These are phyloP conservation scores for Mucor irregularis DNA, from an alignment of 371 early-diverging fungal genomes.

Conservation along the genomic window DNA sequence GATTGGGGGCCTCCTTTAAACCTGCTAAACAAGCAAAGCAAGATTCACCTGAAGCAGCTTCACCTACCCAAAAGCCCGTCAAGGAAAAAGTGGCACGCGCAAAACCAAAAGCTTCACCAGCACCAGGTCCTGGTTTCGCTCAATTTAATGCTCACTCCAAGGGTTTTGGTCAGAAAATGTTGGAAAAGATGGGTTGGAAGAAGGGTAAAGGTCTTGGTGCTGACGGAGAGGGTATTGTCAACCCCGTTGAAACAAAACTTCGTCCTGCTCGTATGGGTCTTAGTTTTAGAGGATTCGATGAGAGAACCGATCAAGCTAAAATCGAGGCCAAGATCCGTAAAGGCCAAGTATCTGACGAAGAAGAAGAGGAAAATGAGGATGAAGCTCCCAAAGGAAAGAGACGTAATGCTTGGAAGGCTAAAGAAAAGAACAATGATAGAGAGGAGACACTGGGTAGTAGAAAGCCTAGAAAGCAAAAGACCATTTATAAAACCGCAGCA, in stretches of 20 bases:
- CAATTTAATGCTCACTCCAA: slow-evolving; percentile 73
- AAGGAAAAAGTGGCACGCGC: slow-evolving; percentile 7
- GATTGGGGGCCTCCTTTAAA: slow-evolving; percentile 9
- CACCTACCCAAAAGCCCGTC: slow-evolving; percentile 1
- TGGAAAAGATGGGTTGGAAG: slow-evolving; percentile 86
- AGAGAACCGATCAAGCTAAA: slow-evolving; percentile 59
- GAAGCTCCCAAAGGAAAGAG: slow-evolving; percentile 13
- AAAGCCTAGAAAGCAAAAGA: slow-evolving; percentile 47
- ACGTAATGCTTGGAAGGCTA: slow-evolving; percentile 55
- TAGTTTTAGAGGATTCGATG: slow-evolving; percentile 74
- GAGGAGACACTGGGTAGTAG: not conserved
- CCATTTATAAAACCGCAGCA: slow-evolving; percentile 73
- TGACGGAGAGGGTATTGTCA: slow-evolving; percentile 81
- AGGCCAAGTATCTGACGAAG: slow-evolving; percentile 25
- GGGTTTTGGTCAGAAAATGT: slow-evolving; percentile 77
- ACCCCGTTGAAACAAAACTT: slow-evolving; percentile 84
- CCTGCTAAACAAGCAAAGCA: slow-evolving; percentile 12
- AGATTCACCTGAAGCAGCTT: not conserved
- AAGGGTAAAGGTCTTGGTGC: slow-evolving; percentile 76
- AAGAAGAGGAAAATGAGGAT: slow-evolving; percentile 24
- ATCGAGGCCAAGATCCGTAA: slow-evolving; percentile 42
- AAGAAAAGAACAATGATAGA: not conserved
- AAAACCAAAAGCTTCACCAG: slow-evolving; percentile 16
- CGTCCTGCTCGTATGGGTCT: slow-evolving; percentile 86
- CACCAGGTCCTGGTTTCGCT: slow-evolving; percentile 72